Evolutionary conservation across 2,329 filamentous ascomycete species (phyloP).

Genomic region (Fusarium marasasianum): DNA sequence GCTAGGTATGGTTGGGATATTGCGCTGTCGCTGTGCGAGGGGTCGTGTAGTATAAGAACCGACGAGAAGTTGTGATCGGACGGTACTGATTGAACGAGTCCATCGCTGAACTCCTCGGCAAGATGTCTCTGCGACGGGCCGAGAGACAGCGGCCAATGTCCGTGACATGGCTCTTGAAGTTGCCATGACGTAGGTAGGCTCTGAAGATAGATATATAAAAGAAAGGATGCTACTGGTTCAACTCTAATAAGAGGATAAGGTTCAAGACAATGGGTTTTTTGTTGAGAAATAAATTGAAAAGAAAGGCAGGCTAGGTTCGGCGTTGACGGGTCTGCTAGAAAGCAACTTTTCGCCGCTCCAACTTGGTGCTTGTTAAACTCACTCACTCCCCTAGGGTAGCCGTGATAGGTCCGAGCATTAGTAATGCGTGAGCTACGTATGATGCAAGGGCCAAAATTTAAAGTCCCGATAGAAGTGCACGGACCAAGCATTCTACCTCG

Average conservation of each 20-base stretch:
- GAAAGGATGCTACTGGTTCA: neutral
- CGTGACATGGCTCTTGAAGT: conserved; percentile 38
- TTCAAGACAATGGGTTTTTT: neutral
- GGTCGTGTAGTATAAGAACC: conserved; percentile 38
- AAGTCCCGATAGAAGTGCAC: conserved; percentile 6
- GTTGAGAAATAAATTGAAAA: neutral
- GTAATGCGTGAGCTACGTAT: conserved; percentile 45
- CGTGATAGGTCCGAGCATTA: conserved; percentile 46
- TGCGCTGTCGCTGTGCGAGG: conserved; percentile 18
- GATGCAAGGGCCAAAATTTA: conserved; percentile 41
- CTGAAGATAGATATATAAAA: neutral
- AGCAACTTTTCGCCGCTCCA: conserved; percentile 43
- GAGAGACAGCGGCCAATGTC: conserved; percentile 37
- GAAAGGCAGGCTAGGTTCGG: conserved; percentile 7
- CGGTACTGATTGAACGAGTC: conserved; percentile 44
- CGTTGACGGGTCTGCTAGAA: conserved; percentile 27
- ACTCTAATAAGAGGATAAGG: neutral
- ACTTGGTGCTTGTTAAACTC: conserved; percentile 17
- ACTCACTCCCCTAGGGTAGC: neutral
- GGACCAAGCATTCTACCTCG: neutral
- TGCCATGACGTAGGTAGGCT: conserved; percentile 35
- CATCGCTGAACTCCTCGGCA: conserved; percentile 39
- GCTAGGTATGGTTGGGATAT: conserved; percentile 27
- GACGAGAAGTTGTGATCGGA: conserved; percentile 27
- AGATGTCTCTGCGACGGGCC: conserved; percentile 33